A percentile compares a stretch with the other conserved stretches of the same genome.
Conservation (phyloP, 2,329 filamentous ascomycete species). For the Monosporascus sp. region DNA sequence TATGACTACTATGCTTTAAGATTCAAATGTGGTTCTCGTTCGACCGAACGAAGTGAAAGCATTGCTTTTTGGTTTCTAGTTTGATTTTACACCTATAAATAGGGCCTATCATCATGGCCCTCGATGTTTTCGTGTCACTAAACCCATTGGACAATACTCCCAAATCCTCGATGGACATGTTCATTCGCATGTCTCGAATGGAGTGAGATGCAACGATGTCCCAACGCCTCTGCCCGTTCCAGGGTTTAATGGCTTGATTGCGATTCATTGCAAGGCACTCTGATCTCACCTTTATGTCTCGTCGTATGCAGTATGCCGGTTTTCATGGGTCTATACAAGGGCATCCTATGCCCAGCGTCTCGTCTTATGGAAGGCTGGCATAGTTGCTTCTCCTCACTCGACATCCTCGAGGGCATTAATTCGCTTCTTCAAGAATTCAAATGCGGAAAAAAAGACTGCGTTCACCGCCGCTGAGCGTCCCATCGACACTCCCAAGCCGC, state of each 20-base stretch:
- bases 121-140: neutral
- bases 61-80: neutral
- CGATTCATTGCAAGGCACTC: neutral
- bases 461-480: constrained; percentile 76
- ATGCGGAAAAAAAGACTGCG: constrained; percentile 84
- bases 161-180: neutral
- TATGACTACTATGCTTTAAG: no score
- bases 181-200: neutral
- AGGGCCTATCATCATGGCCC: neutral
- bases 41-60: constrained; percentile 14
- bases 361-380: neutral
- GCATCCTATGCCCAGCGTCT: neutral
- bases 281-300: constrained; percentile 12
- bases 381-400: constrained; percentile 7
- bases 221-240: constrained; percentile 2
- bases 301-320: constrained; percentile 14
- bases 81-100: neutral
- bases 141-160: neutral
- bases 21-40: no score
- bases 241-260: neutral
- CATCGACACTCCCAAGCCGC: constrained; percentile 79
- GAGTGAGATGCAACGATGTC: neutral
- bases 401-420: constrained; percentile 50
- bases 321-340: constrained; percentile 10
- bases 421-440: constrained; percentile 74